phyloP scores from a whole-genome alignment of 208 protist species.

The Trypanosoma vivax region DNA sequence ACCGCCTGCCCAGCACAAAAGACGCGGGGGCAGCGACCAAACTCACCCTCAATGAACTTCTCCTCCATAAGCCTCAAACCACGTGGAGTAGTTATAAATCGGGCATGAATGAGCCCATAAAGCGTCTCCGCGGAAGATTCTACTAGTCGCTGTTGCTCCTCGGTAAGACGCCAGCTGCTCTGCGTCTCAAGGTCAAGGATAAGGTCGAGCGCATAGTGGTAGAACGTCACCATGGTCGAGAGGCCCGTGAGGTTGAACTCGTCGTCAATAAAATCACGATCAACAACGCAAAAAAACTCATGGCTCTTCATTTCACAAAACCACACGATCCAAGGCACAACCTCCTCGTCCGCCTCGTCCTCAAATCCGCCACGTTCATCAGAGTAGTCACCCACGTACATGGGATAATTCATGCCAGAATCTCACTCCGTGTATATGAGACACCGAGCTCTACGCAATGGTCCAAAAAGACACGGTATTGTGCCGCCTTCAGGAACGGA shows the following conservation, averaged over 20 bases:
- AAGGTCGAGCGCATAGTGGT: constrained; percentile 97
- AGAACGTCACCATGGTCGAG: constrained; percentile 93
- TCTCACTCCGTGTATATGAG: too few relatives aligned
- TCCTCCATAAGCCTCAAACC: constrained; percentile 96
- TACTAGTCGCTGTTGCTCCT: constrained; percentile 94
- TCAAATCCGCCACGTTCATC: constrained; percentile 46
- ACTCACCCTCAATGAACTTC: constrained; percentile 93
- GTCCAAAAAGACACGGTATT: too few relatives aligned
- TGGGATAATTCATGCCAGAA: constrained; percentile 18
- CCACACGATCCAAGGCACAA: constrained; percentile 94
- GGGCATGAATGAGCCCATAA: constrained; percentile 98
- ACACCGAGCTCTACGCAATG: too few relatives aligned
- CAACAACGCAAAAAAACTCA: constrained; percentile 97
- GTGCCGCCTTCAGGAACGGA: too few relatives aligned
- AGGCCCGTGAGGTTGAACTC: constrained; percentile 98
- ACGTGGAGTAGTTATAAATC: constrained; percentile 96
- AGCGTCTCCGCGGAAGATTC: constrained; percentile 95
- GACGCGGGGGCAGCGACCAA: constrained; percentile 95
- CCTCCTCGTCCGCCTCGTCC: constrained; percentile 86
- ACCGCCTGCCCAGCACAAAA: constrained; percentile 94
- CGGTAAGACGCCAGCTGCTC: constrained; percentile 89
- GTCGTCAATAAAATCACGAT: constrained; percentile 96
- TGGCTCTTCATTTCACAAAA: constrained; percentile 97
- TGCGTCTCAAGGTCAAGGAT: constrained; percentile 94
- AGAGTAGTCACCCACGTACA: constrained; percentile 25